Base-by-base conservation (phyloP, 352 stramenopile species). In the Pythium phragmiticola region DNA sequence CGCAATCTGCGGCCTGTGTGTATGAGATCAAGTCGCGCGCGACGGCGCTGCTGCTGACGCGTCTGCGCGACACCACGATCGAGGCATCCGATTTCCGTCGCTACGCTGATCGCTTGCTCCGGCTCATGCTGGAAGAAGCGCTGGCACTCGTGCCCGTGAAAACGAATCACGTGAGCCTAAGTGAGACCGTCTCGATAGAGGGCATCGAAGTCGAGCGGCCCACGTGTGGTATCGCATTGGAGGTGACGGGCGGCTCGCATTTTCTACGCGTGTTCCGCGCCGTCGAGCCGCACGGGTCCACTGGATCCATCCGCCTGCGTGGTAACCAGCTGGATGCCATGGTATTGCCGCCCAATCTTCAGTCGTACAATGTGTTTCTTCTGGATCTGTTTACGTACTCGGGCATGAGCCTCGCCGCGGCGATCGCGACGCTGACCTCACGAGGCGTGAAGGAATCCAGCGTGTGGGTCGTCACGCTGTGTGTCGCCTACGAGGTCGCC, bases 91-190 rank as follows among this genome's bases (percentile, higher is more conserved):
- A 76, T 41, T 78, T 87, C 57, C 70, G 69, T 8, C 73, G 74
- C 30, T 58, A 48, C 7, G 76, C 57, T n/a, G 73, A 86, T 37
- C 78, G 81, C 0, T 59, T 82, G 6, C 65, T 87, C 43, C 72
- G 81, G 36, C 67, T 88, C 7, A 33, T 88, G 13, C 66, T 90
- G 28, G 81, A 90, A 60, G 65, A 71, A 23, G 65, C 65, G 7
- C 58, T 71, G 2, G 52, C 65, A 19, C 14, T 60, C 30, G 58
- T 66, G 5, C 58, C 59, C 3, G 23, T 39, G 34, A 39, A 8
- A 39, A 30, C 26, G 26, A 30, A 30, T 5, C 26, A 30, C 26
- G 26, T 30, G 26, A 30, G 26, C 4, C n/a, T 6, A 7, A 7
- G 13, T 16, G 57, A 70, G 34, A 45, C 56, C 7, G 23, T 43